Conservation (phyloP, 106 monocot genomes). For the Chionographis japonica region DNA sequence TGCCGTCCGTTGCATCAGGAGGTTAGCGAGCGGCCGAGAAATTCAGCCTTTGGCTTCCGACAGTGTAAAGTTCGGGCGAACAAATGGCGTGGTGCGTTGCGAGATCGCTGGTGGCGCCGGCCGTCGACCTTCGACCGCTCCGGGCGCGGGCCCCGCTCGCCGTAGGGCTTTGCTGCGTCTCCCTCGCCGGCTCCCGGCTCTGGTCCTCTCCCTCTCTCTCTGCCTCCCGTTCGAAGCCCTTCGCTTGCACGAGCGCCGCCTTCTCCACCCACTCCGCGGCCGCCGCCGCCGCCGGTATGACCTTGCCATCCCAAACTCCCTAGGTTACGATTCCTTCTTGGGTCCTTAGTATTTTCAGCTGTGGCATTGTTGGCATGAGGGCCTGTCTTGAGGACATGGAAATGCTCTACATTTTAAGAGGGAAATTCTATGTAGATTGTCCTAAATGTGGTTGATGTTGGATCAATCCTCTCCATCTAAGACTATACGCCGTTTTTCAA, state of each 20-base stretch:
- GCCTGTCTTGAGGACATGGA: too few species aligned
- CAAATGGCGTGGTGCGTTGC: conserved; percentile 17
- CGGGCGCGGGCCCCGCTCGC: conserved; percentile 26
- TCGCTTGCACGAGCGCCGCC: conserved; percentile 43
- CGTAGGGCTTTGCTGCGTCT: conserved; percentile 43
- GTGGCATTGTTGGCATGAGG: too few species aligned
- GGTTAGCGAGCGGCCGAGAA: too few species aligned
- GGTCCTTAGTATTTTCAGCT: neutral
- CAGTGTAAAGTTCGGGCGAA: too few species aligned
- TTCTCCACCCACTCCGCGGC: conserved; percentile 16
- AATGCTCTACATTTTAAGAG: too few species aligned
- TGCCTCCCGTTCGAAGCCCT: conserved; percentile 12
- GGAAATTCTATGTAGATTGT: too few species aligned
- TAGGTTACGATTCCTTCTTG: neutral
- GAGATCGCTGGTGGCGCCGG: conserved; percentile 7
- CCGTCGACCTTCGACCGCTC: conserved; percentile 11
- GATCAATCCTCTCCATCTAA: too few species aligned
- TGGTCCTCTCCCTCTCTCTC: neutral
- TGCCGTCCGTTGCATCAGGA: too few species aligned
- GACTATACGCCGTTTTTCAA: too few species aligned
- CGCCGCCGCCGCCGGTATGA: conserved; percentile 11
- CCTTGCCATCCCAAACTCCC: too few species aligned
- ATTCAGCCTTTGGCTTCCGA: too few species aligned
- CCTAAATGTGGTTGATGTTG: too few species aligned
- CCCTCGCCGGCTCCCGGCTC: conserved; percentile 17